Percentiles rank a stretch among this genome's conserved stretches.
Evolutionary conservation across 2,329 filamentous ascomycete genomes (phyloP).

Genomic region (Curvularia eragrostidis): DNA sequence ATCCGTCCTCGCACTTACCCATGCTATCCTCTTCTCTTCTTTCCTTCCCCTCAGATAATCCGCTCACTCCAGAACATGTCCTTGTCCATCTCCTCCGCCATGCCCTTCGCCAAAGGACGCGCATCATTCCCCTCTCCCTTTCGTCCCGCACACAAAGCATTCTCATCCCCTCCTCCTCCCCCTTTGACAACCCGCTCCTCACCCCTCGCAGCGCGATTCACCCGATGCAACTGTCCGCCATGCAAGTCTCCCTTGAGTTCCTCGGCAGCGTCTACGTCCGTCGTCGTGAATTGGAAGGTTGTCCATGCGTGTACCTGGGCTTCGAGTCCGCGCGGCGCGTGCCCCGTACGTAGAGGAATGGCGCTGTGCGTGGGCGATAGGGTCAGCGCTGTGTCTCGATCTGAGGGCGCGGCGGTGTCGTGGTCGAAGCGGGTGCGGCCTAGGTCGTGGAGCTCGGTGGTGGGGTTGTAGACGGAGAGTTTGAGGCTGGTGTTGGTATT

Average conservation of each 20-base stretch:
- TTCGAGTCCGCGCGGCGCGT: slow-evolving; percentile 37
- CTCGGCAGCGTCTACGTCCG: slow-evolving; percentile 34
- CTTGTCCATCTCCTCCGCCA: slow-evolving; percentile 37
- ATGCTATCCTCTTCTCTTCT: not conserved
- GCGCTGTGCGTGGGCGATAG: slow-evolving; percentile 6
- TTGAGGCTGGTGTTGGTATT: not conserved
- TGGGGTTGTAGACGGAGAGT: slow-evolving; percentile 14
- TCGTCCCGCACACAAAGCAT: slow-evolving; percentile 27
- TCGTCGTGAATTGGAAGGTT: slow-evolving; percentile 35
- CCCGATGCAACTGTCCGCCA: slow-evolving; percentile 43
- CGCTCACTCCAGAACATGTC: slow-evolving; percentile 40
- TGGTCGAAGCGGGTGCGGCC: slow-evolving; percentile 40
- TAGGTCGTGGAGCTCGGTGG: slow-evolving; percentile 38
- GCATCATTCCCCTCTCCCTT: slow-evolving; percentile 26
- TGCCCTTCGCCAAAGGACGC: slow-evolving; percentile 40
- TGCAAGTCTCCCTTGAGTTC: slow-evolving; percentile 47
- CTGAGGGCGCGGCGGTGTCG: slow-evolving; percentile 37
- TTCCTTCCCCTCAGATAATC: slow-evolving; percentile 23
- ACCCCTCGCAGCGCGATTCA: slow-evolving; percentile 34
- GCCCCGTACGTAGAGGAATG: slow-evolving; percentile 29
- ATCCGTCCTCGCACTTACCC: not conserved
- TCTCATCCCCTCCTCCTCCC: not conserved
- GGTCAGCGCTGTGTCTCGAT: slow-evolving; percentile 39
- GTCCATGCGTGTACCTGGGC: slow-evolving; percentile 40
- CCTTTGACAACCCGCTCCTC: not conserved